phyloP scores from a whole-genome alignment of 257 asterid genomes.

The Nicotiana sylvestris region DNA sequence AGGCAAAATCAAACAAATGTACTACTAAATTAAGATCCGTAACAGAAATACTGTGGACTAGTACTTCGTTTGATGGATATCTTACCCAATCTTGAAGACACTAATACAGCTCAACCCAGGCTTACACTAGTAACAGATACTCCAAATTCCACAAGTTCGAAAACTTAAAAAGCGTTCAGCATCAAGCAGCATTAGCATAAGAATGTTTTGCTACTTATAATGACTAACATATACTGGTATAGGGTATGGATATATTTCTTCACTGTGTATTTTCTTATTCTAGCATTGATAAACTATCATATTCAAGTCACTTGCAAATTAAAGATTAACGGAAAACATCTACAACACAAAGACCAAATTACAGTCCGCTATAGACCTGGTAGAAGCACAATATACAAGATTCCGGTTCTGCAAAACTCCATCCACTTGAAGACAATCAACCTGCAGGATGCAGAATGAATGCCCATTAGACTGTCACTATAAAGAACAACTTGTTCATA shows the following conservation, averaged over 20 bases:
- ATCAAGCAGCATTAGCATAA: neutral
- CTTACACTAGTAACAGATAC: neutral
- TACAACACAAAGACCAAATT: neutral
- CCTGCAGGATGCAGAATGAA: conserved; percentile 42
- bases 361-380: conserved; percentile 48
- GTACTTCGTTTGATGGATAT: neutral
- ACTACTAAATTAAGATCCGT: neutral
- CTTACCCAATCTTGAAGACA: neutral
- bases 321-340: neutral
- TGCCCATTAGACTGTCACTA: neutral
- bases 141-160: neutral
- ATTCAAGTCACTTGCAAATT: neutral
- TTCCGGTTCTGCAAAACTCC: conserved; percentile 88
- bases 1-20: neutral
- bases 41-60: conserved; percentile 2
- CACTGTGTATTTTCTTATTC: neutral
- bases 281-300: neutral
- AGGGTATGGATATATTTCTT: neutral
- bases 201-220: neutral
- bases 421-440: conserved; percentile 95
- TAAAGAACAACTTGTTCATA: neutral
- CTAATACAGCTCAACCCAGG: neutral
- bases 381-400: conserved; percentile 95
- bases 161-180: neutral
- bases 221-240: neutral